phyloP scores from a whole-genome alignment of 2,329 filamentous ascomycete genomes.

The Nothopassalora personata region DNA sequence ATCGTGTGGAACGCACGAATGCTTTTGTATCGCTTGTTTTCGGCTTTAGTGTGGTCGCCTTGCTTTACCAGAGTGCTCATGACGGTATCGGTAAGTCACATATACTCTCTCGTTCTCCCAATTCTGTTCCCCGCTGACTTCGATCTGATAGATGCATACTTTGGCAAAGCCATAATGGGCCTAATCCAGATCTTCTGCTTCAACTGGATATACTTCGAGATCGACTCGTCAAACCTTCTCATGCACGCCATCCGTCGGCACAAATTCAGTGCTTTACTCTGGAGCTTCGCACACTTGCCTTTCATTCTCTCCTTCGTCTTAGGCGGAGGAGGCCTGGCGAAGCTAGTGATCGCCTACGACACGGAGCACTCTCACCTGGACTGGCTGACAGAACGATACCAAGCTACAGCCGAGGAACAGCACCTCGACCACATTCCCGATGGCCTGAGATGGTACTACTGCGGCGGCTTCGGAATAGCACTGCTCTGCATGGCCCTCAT shows the following conservation, averaged over 20 bases:
- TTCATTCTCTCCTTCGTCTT: constrained; percentile 61
- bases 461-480: constrained; percentile 54
- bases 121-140: too few species aligned
- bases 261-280: constrained; percentile 43
- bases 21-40: constrained; percentile 62
- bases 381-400: constrained; percentile 49
- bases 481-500: constrained; percentile 53
- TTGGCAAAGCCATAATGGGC: constrained; percentile 53
- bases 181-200: constrained; percentile 32
- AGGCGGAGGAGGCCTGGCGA: constrained; percentile 53
- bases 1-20: constrained; percentile 59
- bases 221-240: constrained; percentile 53
- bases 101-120: too few species aligned
- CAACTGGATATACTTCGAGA: constrained; percentile 40
- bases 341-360: constrained; percentile 56
- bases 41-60: constrained; percentile 58
- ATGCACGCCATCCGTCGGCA: constrained; percentile 56
- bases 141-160: constrained; percentile 44
- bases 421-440: constrained; percentile 40
- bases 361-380: constrained; percentile 44
- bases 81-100: constrained; percentile 37
- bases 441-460: constrained; percentile 60
- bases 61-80: constrained; percentile 54
- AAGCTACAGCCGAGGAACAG: constrained; percentile 40
- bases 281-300: constrained; percentile 54